phyloP scores from a whole-genome alignment of 768 basidiomycete genomes.

The Kwoniella sp. region DNA sequence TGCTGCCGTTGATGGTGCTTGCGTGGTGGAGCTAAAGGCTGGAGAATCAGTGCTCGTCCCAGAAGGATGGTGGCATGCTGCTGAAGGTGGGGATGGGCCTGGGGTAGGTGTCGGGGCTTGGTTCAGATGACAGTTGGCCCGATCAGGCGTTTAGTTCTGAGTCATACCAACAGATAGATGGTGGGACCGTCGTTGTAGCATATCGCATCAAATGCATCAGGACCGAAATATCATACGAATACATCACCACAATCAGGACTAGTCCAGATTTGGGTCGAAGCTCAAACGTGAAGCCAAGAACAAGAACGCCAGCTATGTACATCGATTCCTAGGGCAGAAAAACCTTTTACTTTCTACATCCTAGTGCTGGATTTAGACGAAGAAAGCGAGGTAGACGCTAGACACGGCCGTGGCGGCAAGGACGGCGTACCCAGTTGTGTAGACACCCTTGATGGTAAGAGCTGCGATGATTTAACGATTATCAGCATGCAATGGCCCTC shows the following conservation, averaged over 20 bases:
- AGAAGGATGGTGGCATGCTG: constrained; percentile 54
- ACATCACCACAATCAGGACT: constrained; percentile 1
- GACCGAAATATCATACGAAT: constrained; percentile 4
- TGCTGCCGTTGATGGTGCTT: constrained; percentile 31
- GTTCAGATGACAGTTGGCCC: constrained; percentile 36
- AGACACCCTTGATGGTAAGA: constrained; percentile 75
- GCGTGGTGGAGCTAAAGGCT: constrained; percentile 29
- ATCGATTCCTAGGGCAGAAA: background rate
- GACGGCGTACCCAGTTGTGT: constrained; percentile 79
- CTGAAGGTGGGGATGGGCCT: constrained; percentile 38
- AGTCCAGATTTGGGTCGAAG: background rate
- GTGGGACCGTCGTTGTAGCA: background rate
- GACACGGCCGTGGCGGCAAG: constrained; percentile 74
- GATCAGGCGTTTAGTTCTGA: too few relatives aligned
- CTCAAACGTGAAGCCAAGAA: background rate
- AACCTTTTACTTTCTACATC: background rate
- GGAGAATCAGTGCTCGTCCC: constrained; percentile 50
- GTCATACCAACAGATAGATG: too few relatives aligned
- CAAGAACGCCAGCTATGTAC: background rate
- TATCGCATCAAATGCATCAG: constrained; percentile 3
- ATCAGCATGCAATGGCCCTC: too few relatives aligned
- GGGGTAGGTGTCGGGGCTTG: constrained; percentile 48
- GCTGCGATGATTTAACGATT: constrained; percentile 60
- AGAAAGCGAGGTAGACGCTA: constrained; percentile 69
- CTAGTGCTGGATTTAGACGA: constrained; percentile 30